Conservation (phyloP, 2,329 filamentous ascomycete species). For the Verticillium klebahnii region DNA sequence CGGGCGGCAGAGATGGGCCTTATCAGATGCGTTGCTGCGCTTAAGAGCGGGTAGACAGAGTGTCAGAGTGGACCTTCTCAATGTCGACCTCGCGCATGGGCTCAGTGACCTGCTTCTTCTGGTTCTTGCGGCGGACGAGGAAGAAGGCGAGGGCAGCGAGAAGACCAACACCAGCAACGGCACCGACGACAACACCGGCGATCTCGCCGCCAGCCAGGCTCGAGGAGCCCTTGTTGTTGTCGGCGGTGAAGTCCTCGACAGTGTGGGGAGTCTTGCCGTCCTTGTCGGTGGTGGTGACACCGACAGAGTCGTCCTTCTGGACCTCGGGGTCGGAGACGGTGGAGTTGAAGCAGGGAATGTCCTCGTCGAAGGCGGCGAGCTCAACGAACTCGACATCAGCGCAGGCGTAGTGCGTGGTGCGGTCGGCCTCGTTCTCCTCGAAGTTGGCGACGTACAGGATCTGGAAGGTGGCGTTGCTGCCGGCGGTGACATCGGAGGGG, state of each 20-base stretch:
- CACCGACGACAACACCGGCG: conserved; percentile 70
- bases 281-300: conserved; percentile 11
- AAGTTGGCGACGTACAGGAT: conserved; percentile 42
- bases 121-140: conserved; percentile 34
- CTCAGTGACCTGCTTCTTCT: conserved; percentile 10
- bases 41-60: conserved; percentile 7
- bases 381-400: conserved; percentile 41
- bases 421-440: conserved; percentile 29
- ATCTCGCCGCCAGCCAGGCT: conserved; percentile 63
- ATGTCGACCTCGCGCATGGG: conserved; percentile 15
- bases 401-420: conserved; percentile 44
- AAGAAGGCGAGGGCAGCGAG: conserved; percentile 57
- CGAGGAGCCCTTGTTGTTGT: conserved; percentile 16
- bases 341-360: conserved; percentile 39
- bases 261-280: conserved; percentile 11
- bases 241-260: conserved; percentile 18
- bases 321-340: conserved; percentile 25
- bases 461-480: conserved; percentile 43
- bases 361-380: conserved; percentile 24
- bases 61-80: conserved; percentile 13
- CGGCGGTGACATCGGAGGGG: conserved; percentile 27
- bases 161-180: conserved; percentile 57
- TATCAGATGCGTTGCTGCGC: neutral
- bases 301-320: conserved; percentile 10
- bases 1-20: neutral